Base-by-base conservation (phyloP, 257 asterid species). In the Solanum chmielewskii region DNA sequence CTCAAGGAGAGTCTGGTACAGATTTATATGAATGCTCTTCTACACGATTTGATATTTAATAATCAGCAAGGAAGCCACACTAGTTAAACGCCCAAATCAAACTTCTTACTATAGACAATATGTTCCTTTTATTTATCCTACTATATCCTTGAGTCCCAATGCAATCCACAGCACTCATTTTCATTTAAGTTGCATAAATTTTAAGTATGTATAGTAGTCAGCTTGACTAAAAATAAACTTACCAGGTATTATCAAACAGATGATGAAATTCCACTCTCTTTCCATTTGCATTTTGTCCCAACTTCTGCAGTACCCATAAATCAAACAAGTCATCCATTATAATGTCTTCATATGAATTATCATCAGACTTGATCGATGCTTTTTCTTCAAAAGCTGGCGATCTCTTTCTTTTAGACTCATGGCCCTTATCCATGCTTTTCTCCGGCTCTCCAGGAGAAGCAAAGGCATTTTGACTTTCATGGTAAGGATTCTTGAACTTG, bases 261-360 rank as follows among this genome's bases (percentile, higher is more conserved):
- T 95, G 96, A 92, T 96, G 99, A 89, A 96, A 89, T 92, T 97
- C 98, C 76, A 97, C 98, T 90, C 98, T 93, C 93, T 97, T 97
- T 42, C 99, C 99, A 80, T 93, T 92, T 49, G 99, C 99, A 93
- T 94, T 97, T 94, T 94, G 94, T 39, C 99, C 99, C 92, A 97
- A 88, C 89, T 94, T 97, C 94, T 96, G 98, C 85, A 97, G 91
- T 91, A 97, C 91, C 98, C 99, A 97, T 86, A 91, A 96, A 81
- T 98, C 99, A 93, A 92, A 98, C 75, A 94, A 90, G 87, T 95
- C 98, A 89, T 94, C 97, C 39, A 1, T 37, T 37, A 6, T 37
- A 52, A 93, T 87, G 84, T 91, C 96, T 76, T 91, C 96, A 52
- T 87, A 89, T 60, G 92, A 80, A 89, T 91, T 94, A 86, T 89